phyloP scores from a whole-genome alignment of 1,284 basidiomycete species.

The Meira miltonrushii region DNA sequence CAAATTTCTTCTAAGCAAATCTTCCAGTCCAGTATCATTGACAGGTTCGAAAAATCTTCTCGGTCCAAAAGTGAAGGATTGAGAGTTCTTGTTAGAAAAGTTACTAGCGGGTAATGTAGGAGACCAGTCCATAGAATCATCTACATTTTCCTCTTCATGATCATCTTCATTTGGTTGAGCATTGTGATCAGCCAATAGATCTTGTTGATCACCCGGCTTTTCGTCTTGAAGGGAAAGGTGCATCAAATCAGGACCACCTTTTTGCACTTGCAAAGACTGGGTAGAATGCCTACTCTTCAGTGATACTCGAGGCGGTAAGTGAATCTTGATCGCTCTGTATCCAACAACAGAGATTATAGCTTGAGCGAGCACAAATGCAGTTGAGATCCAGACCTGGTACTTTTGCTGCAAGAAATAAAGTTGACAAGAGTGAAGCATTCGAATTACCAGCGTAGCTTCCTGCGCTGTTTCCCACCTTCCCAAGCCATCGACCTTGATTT shows the following conservation, averaged over 20 bases:
- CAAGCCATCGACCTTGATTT: background rate
- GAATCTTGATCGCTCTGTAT: too few species aligned
- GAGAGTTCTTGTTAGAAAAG: background rate
- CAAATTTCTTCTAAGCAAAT: background rate
- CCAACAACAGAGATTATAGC: too few species aligned
- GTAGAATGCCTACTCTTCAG: too few species aligned
- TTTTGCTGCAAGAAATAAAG: too few species aligned
- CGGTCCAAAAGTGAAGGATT: background rate
- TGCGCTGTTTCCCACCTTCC: background rate
- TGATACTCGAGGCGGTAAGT: too few species aligned
- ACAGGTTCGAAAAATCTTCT: background rate
- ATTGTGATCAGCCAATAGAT: too few species aligned
- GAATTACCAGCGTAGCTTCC: background rate
- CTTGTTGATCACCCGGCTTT: background rate
- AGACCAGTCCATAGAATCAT: background rate
- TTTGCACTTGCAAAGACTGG: too few species aligned
- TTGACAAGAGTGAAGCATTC: background rate
- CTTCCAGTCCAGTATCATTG: conserved; percentile 1
- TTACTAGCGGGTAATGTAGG: background rate
- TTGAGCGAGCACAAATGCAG: too few species aligned
- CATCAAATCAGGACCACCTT: background rate
- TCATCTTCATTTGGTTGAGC: background rate
- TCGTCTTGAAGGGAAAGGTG: background rate
- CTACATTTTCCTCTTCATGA: background rate
- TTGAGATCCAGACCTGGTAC: too few species aligned